These are phyloP conservation scores for Tuber magnatum DNA, from an alignment of 495 filamentous ascomycete species.

Conservation along the genomic window DNA sequence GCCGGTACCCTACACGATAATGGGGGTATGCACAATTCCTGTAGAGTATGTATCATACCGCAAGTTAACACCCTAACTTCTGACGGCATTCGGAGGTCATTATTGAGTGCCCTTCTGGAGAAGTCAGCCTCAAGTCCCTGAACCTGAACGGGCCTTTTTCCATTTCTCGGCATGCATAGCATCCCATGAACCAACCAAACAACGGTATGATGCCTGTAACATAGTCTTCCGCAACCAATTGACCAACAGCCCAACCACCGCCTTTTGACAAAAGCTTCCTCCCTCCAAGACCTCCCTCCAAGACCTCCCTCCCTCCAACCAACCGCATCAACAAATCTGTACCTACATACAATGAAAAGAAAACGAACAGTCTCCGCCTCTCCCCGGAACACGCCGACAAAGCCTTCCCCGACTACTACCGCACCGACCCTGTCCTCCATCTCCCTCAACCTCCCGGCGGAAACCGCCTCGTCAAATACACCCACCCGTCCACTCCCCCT, in stretches of 20 bases:
- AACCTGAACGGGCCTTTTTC: not conserved
- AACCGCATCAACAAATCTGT: not conserved
- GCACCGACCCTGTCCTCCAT: slow-evolving; percentile 22
- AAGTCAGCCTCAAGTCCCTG: not conserved
- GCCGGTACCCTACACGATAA: not conserved
- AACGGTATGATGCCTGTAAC: not conserved
- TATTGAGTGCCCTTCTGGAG: not conserved
- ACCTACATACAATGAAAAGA: slow-evolving; percentile 2
- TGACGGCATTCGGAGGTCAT: not conserved
- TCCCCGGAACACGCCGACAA: slow-evolving; percentile 11
- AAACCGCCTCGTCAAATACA: slow-evolving; percentile 10
- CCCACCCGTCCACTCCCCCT: slow-evolving; percentile 27
- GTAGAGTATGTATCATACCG: too few species aligned
- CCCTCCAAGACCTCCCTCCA: not conserved
- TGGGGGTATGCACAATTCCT: too few species aligned
- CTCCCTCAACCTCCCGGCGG: slow-evolving; percentile 2
- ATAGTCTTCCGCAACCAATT: too few species aligned
- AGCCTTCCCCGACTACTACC: slow-evolving; percentile 21
- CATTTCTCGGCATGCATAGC: not conserved
- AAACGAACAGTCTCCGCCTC: not conserved
- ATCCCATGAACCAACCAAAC: not conserved
- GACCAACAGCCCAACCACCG: not conserved
- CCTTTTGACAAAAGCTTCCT: not conserved
- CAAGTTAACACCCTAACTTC: not conserved
- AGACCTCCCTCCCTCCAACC: not conserved